Conservation (phyloP, 371 early-diverging fungal genomes). For the Basidiobolus meristosporus region DNA sequence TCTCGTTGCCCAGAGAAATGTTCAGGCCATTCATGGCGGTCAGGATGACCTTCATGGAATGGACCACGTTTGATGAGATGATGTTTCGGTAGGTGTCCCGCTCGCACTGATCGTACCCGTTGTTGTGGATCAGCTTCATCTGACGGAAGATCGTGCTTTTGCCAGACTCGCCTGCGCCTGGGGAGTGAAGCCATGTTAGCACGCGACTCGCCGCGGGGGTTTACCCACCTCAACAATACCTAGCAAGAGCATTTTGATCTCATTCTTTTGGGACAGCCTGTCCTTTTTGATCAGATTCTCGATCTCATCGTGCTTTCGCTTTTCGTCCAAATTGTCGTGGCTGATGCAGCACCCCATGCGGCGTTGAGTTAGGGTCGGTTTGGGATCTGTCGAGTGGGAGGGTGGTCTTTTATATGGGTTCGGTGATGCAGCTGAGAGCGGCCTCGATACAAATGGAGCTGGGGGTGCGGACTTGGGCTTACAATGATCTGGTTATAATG, state of each 20-base stretch:
- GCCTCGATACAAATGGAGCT: too few species aligned
- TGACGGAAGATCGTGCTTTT: constrained; percentile 92
- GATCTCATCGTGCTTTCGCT: constrained; percentile 57
- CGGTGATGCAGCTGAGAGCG: too few species aligned
- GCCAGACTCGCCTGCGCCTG: constrained; percentile 94
- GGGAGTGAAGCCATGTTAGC: too few species aligned
- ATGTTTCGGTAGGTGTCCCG: constrained; percentile 77
- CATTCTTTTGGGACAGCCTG: constrained; percentile 50
- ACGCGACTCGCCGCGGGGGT: too few species aligned
- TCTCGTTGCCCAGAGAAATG: constrained; percentile 31
- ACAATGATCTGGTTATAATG: too few species aligned
- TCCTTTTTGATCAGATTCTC: constrained; percentile 72
- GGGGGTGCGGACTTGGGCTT: too few species aligned
- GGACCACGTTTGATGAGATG: constrained; percentile 81
- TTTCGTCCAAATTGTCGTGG: too few species aligned
- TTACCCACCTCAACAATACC: too few species aligned
- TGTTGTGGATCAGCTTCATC: constrained; percentile 89
- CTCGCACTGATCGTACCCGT: constrained; percentile 72
- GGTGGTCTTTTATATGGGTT: too few species aligned
- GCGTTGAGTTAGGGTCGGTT: too few species aligned
- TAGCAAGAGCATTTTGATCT: constrained; percentile 87
- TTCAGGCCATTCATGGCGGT: constrained; percentile 79
- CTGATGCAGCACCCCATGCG: too few species aligned
- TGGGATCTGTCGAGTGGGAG: too few species aligned
- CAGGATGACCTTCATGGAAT: constrained; percentile 83